phyloP scores from a whole-genome alignment of 2,329 filamentous ascomycete genomes.

The Ustilaginoidea virens region DNA sequence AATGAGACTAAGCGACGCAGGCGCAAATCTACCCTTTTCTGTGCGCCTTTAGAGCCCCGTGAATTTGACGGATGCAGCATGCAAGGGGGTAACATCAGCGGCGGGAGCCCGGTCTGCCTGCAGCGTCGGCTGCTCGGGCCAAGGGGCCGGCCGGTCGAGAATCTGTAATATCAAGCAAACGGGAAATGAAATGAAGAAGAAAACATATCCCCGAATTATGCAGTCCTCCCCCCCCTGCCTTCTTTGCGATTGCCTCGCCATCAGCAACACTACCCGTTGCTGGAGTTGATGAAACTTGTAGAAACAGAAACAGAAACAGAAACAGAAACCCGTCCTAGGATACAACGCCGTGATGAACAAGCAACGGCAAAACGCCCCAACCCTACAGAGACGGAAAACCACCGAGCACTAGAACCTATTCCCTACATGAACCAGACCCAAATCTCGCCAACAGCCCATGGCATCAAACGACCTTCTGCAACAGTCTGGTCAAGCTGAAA shows the following conservation, averaged over 20 bases:
- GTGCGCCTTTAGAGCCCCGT: constrained; percentile 22
- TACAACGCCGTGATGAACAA: too few species aligned
- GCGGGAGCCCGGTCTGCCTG: too few species aligned
- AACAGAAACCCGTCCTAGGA: too few species aligned
- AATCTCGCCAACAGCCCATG: too few species aligned
- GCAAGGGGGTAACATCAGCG: background rate
- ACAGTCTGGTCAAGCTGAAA: too few species aligned
- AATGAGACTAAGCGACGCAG: constrained; percentile 11
- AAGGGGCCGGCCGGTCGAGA: too few species aligned
- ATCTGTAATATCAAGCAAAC: background rate
- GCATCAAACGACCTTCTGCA: too few species aligned
- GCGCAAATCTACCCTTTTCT: constrained; percentile 35
- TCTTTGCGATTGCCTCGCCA: constrained; percentile 1
- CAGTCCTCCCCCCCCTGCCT: background rate
- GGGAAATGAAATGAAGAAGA: background rate
- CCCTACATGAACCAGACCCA: too few species aligned
- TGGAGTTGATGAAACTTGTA: constrained; percentile 3
- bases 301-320: background rate
- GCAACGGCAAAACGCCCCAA: too few species aligned
- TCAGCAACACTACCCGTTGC: constrained; percentile 11
- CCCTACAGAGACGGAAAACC: too few species aligned
- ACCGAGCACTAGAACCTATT: too few species aligned
- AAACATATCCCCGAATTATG: background rate
- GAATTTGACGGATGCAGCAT: background rate
- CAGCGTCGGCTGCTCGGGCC: too few species aligned